Percentiles rank a stretch among this genome's conserved stretches.
phyloP scores from a whole-genome alignment of 768 basidiomycete genomes.

The Leccinum longicurvipes region DNA sequence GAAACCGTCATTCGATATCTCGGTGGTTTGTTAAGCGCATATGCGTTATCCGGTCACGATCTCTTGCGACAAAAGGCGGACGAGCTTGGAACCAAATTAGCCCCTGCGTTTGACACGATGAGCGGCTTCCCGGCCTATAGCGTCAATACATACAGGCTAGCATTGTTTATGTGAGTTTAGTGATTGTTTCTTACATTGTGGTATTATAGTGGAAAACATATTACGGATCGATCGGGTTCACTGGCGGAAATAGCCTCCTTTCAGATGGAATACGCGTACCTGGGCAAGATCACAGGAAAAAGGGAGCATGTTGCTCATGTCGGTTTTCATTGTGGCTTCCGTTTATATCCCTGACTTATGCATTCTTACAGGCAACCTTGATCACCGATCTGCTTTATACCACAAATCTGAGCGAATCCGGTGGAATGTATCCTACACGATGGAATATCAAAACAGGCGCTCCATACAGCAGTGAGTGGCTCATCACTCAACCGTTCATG shows the following conservation, averaged over 20 bases:
- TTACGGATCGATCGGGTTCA: slow-evolving; percentile 29
- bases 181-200: not conserved
- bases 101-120: slow-evolving; percentile 67
- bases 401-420: slow-evolving; percentile 42
- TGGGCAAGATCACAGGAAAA: slow-evolving; percentile 75
- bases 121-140: slow-evolving; percentile 68
- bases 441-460: slow-evolving; percentile 51
- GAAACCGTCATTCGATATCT: slow-evolving; percentile 89
- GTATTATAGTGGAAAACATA: not conserved
- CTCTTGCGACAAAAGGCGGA: slow-evolving; percentile 68
- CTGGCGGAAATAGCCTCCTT: slow-evolving; percentile 78
- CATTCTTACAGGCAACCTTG: slow-evolving; percentile 39
- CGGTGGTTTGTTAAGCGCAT: slow-evolving; percentile 80
- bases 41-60: slow-evolving; percentile 66
- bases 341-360: not conserved
- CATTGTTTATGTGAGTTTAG: not conserved
- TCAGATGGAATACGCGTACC: slow-evolving; percentile 83
- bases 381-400: slow-evolving; percentile 46
- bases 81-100: slow-evolving; percentile 65
- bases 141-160: slow-evolving; percentile 63
- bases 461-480: slow-evolving; percentile 45
- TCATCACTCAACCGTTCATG: not conserved
- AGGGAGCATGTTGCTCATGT: slow-evolving; percentile 58
- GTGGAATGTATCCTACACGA: slow-evolving; percentile 60
- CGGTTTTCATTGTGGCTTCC: slow-evolving; percentile 15